Base-by-base conservation (phyloP, 805 yeast species). In the Metschnikowia kunwiensis region DNA sequence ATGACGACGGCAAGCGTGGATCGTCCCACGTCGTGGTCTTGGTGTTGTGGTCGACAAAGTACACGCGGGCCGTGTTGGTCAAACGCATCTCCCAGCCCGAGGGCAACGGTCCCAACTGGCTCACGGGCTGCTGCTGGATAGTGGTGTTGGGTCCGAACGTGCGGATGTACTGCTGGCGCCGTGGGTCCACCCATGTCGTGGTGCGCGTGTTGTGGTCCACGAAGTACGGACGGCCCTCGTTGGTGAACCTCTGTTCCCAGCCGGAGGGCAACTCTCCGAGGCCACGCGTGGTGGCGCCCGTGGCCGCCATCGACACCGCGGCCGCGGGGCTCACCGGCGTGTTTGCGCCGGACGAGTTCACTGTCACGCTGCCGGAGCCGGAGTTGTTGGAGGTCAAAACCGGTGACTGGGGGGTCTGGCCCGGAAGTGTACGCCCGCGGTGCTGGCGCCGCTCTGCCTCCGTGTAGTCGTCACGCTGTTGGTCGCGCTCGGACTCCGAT, bases 21-120 rank as follows among this genome's bases (percentile, higher is more conserved):
- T 93, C 99, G 65, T 93, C 99, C 99, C 99, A 93, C 1, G 99
- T 93, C 0, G 99, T 93, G 0, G 99, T 93, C 68, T 93, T 93
- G 21, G 99, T 93, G 66, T 93, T 93, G 70, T 93, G 99, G 63
- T 93, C 99, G 49, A 93, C 99, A 62, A 93, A 93, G 63, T 93
- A 93, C 15, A 93, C 98, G 61, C 99, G 79, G 7, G 98, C 97
- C 1, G 98, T 93, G 63, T 93, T 93, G 27, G 99, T 94, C 57
- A 93, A 76, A 65, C 99, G 84, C 99, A 93, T 93, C 70, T 93
- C 99, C 99, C 99, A 93, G 36, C 99, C 99, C 36, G 91, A 80
- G 31, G 99, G 99, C 57, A 93, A 72, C 36, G 98, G 98, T 12
- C 98, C 98, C 62, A 93, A 74, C 58, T 94, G 97, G 28, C 95